Percentiles rank a stretch among this genome's conserved stretches.
Evolutionary conservation across 1,139 yeast species (phyloP).

Genomic region (Taiozyma onychis): DNA sequence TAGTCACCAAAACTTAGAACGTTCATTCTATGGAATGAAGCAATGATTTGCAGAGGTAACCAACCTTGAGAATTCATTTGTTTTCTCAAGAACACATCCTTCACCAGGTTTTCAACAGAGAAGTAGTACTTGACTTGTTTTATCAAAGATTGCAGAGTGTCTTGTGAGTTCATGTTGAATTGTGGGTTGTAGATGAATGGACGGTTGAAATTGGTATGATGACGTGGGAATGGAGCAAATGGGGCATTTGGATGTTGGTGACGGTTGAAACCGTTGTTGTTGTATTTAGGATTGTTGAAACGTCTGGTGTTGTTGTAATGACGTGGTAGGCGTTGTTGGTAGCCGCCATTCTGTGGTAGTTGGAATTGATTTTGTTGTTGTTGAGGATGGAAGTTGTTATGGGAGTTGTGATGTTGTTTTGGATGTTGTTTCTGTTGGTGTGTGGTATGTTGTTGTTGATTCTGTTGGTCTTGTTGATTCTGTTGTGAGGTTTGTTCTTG

Average conservation of each 20-base stretch:
- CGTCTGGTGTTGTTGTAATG: conserved; percentile 17
- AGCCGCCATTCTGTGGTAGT: conserved; percentile 6
- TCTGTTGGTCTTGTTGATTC: conserved; percentile 1
- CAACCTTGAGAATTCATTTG: conserved; percentile 78
- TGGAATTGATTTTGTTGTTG: conserved; percentile 8
- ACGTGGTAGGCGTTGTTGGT: conserved; percentile 19
- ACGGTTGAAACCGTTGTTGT: conserved; percentile 6
- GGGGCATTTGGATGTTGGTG: conserved; percentile 8
- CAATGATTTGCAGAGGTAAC: conserved; percentile 56
- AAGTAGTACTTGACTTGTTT: conserved; percentile 86
- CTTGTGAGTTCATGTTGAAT: conserved; percentile 12
- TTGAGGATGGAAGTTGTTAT: conserved; percentile 8
- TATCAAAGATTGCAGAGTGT: conserved; percentile 19
- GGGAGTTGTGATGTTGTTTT: conserved; percentile 9
- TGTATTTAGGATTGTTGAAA: conserved; percentile 12
- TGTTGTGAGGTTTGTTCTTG: conserved; percentile 26
- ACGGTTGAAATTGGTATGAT: conserved; percentile 11
- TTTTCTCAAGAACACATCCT: conserved; percentile 71
- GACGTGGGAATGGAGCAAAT: conserved; percentile 20
- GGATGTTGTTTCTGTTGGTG: conserved; percentile 1
- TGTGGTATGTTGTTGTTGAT: background rate
- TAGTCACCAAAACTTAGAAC: conserved; percentile 48
- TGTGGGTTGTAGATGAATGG: conserved; percentile 15
- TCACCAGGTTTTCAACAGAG: conserved; percentile 78
- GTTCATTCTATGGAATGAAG: conserved; percentile 70